Conservation (phyloP, 2,329 filamentous ascomycete species). For the Thelonectria blattea region DNA sequence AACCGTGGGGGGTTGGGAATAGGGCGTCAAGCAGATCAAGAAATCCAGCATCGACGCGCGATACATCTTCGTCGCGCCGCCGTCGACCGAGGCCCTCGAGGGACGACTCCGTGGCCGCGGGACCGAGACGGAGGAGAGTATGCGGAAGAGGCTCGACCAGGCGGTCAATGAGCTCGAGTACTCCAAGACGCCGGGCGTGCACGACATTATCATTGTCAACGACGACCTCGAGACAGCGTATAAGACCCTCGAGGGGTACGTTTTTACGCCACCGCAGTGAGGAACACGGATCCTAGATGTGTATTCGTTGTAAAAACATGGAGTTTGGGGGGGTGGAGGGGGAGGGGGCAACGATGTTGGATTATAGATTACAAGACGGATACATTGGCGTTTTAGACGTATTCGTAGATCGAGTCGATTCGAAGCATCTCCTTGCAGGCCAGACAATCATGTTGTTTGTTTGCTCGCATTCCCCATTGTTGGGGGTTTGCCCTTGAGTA, state of each 20-base stretch:
- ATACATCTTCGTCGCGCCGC: slow-evolving; percentile 86
- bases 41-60: slow-evolving; percentile 74
- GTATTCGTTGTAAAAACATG: neutral
- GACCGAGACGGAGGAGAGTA: slow-evolving; percentile 76
- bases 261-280: slow-evolving; percentile 45
- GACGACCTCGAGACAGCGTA: slow-evolving; percentile 57
- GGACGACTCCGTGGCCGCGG: slow-evolving; percentile 73
- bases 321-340: neutral
- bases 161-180: slow-evolving; percentile 78
- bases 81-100: slow-evolving; percentile 77
- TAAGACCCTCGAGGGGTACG: slow-evolving; percentile 57
- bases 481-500: too few species aligned
- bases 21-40: slow-evolving; percentile 94
- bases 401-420: neutral
- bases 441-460: too few species aligned
- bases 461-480: too few species aligned
- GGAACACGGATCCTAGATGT: neutral
- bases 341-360: too few species aligned
- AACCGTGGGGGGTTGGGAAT: slow-evolving; percentile 69
- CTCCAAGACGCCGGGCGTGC: slow-evolving; percentile 64
- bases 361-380: too few species aligned
- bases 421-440: neutral
- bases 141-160: slow-evolving; percentile 72
- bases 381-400: too few species aligned
- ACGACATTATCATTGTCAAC: slow-evolving; percentile 47